Percentiles rank a stretch among this genome's conserved stretches.
These are phyloP conservation scores for Penstemon davidsonii DNA, from an alignment of 257 asterid genomes.

Conservation along the genomic window DNA sequence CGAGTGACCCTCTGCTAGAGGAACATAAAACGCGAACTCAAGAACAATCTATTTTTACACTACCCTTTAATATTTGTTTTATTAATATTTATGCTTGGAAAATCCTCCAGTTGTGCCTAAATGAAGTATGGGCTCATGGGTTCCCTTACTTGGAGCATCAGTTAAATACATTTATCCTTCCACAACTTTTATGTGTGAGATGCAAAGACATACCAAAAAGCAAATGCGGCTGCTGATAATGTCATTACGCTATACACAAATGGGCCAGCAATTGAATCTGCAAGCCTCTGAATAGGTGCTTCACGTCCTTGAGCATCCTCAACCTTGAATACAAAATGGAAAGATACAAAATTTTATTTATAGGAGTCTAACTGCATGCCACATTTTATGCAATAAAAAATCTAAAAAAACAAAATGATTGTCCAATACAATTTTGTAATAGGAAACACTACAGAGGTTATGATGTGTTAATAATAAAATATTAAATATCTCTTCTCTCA, in stretches of 20 bases:
- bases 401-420: constrained; percentile 15
- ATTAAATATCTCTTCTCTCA: no score
- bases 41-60: neutral
- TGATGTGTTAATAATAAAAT: no score
- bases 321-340: constrained; percentile 47
- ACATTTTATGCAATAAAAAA: constrained; percentile 10
- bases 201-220: constrained; percentile 71
- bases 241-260: constrained; percentile 94
- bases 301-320: constrained; percentile 99
- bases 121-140: constrained; percentile 1
- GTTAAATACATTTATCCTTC: constrained; percentile 14
- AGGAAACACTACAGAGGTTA: no score
- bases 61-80: neutral
- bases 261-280: constrained; percentile 97
- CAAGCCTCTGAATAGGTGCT: constrained; percentile 99
- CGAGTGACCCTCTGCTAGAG: no score
- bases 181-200: constrained; percentile 21
- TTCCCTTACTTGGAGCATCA: constrained; percentile 15
- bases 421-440: neutral
- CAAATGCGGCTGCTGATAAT: constrained; percentile 89
- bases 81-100: neutral
- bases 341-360: constrained; percentile 11
- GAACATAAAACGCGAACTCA: neutral
- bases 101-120: constrained; percentile 13
- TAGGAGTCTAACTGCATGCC: constrained; percentile 3